Evolutionary conservation across 2,329 filamentous ascomycete genomes (phyloP).

Genomic region (Curvularia lunata): DNA sequence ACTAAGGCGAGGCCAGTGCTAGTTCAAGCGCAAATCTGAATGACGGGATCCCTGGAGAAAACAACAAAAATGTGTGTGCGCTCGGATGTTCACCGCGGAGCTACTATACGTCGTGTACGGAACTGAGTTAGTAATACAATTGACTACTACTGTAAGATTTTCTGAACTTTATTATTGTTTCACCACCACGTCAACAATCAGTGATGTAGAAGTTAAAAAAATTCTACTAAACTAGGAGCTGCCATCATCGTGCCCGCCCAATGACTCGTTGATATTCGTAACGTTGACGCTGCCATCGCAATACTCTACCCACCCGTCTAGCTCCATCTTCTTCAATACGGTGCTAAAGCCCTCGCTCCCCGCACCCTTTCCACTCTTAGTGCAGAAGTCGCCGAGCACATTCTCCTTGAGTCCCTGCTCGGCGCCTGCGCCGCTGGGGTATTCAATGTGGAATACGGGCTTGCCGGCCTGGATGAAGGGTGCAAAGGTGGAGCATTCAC

Average conservation of each 20-base stretch:
- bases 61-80: not conserved
- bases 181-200: not conserved
- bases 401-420: constrained; percentile 43
- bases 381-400: constrained; percentile 52
- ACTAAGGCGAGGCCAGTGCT: not conserved
- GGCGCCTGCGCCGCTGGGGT: constrained; percentile 59
- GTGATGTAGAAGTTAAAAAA: not conserved
- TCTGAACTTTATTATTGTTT: not conserved
- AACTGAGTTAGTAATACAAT: not conserved
- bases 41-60: not conserved
- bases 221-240: not conserved
- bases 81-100: not conserved
- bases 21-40: not conserved
- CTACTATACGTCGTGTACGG: not conserved
- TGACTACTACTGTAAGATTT: not conserved
- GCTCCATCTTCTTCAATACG: constrained; percentile 68
- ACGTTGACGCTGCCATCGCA: constrained; percentile 51
- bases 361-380: constrained; percentile 38
- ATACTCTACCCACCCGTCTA: constrained; percentile 68
- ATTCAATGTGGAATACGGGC: constrained; percentile 77
- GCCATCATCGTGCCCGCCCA: not conserved
- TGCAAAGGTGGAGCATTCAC: constrained; percentile 65
- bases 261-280: constrained; percentile 29
- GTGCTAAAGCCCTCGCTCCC: constrained; percentile 64
- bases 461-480: constrained; percentile 66